Evolutionary conservation across 1,284 basidiomycete species (phyloP).

Genomic region (Coriolopsis trogii): DNA sequence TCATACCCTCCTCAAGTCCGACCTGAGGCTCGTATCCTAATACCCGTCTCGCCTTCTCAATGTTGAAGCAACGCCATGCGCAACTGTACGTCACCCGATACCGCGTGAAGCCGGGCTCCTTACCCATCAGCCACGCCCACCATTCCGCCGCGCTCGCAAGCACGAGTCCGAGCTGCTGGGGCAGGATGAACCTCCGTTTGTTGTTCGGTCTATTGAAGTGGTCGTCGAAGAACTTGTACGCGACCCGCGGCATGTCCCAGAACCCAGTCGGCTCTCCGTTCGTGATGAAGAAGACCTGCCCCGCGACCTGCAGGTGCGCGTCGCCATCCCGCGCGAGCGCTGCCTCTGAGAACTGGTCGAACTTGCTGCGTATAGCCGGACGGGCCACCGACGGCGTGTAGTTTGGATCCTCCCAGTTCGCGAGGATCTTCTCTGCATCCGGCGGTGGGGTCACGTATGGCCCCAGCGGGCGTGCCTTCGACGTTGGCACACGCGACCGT

Average conservation of each 20-base stretch:
- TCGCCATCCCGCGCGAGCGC: conserved; percentile 51
- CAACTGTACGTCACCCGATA: conserved; percentile 84
- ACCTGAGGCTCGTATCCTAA: conserved; percentile 94
- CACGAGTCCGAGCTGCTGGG: conserved; percentile 67
- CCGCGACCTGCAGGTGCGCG: conserved; percentile 78
- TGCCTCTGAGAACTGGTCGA: conserved; percentile 68
- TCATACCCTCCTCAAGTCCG: conserved; percentile 87
- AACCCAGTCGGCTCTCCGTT: conserved; percentile 97
- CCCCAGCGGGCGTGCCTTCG: conserved; percentile 76
- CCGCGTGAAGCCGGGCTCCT: conserved; percentile 88
- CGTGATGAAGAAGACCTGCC: conserved; percentile 96
- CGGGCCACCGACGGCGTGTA: conserved; percentile 47
- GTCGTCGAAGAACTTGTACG: conserved; percentile 85
- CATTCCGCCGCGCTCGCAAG: conserved; percentile 78
- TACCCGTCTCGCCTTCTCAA: conserved; percentile 91
- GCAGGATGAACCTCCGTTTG: conserved; percentile 49
- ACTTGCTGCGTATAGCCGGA: conserved; percentile 75
- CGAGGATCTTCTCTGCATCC: conserved; percentile 60
- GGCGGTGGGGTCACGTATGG: conserved; percentile 68
- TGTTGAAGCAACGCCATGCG: conserved; percentile 87
- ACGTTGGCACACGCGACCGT: conserved; percentile 71
- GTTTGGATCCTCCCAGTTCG: conserved; percentile 60
- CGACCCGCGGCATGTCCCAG: conserved; percentile 89
- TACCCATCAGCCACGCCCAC: conserved; percentile 76
- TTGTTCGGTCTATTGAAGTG: conserved; percentile 32